Evolutionary conservation across 75 land plant species (phyloP).

Genomic region (Cryptomeria japonica): DNA sequence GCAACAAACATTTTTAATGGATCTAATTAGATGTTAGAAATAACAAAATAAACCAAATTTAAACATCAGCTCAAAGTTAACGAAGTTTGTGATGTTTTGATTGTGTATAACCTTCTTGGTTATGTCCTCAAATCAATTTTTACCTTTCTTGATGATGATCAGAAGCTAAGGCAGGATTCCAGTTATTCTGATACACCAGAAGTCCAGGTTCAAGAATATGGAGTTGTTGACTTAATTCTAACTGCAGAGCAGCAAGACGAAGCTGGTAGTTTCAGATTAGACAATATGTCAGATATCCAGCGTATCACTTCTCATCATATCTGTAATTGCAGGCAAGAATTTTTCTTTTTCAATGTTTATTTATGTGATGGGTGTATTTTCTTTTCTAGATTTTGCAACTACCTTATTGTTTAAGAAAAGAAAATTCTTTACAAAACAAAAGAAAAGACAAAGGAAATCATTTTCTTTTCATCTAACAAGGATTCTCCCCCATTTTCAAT

Average conservation of each 20-base stretch:
- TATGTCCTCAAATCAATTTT: background rate
- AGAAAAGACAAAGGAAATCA: no score
- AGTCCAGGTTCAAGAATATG: background rate
- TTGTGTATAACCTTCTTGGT: background rate
- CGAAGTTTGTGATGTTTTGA: background rate
- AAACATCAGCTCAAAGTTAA: background rate
- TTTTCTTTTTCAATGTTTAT: background rate
- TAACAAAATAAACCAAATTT: background rate
- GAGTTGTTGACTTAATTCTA: slow-evolving; percentile 75
- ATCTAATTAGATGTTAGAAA: background rate
- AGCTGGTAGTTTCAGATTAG: slow-evolving; percentile 9
- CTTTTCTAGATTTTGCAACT: background rate
- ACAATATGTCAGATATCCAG: slow-evolving; percentile 21
- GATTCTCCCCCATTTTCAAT: background rate
- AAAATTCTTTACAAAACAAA: no score
- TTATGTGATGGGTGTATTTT: background rate
- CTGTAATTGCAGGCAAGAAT: slow-evolving; percentile 82
- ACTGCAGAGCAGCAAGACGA: slow-evolving; percentile 55
- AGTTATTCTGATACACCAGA: slow-evolving; percentile 1
- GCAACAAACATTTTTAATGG: background rate
- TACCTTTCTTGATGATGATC: background rate
- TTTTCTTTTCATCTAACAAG: background rate
- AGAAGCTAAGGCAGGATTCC: slow-evolving; percentile 7
- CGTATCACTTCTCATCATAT: slow-evolving; percentile 67
- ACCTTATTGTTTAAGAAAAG: background rate